Base-by-base conservation (phyloP, 805 yeast species). In the Metschnikowia henanensis region DNA sequence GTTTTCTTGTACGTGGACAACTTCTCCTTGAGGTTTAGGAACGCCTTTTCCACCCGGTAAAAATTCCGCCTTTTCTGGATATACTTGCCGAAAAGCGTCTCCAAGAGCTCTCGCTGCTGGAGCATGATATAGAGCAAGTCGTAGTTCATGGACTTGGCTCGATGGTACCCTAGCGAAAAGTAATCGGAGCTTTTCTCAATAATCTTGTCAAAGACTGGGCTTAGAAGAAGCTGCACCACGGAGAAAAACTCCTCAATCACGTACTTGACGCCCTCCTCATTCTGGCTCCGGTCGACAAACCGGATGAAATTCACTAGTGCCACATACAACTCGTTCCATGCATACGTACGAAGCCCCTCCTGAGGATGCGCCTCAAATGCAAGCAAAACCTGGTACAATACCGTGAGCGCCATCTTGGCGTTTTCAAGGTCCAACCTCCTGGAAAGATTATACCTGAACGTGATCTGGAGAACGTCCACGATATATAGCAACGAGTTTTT, bases 381-480 rank as follows among this genome's bases (percentile, higher is more conserved):
- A 26, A 43, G n/a, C 51, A 33, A 44, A 10, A 65, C 51, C 42
- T 60, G 63, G 39, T 59, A 60, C 13, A 64, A 42, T 17, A 64
- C 57, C 23, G 56, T 55, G 13, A 61, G 37, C 1, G 62, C 60
- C 38, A 68, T 44, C 37, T 57, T 59, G 39, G 51, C 61, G 43
- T 66, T 67, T 16, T 55, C 62, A 5, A 65, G 43, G 46, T 65
- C 64, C 29, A 72, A 47, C 38, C 58, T 63, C 37, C 59, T 64
- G 30, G 74, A 67, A 37, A 70, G 54, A 43, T 72, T 72, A 56
- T 64, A 72, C 30, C 75, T 41, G 32, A 52, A 46, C 6, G 45
- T 45, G n/a, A 50, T 45, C 39, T 54, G 56, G 8, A 50, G 34
- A 17, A 48, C 39, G 28, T 52, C 53, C 16, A 52, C 30, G 13